Evolutionary conservation across 768 basidiomycete genomes (phyloP), one percentile per base, ranked within the genome.

Genomic region (Leccinum subgranulosum): DNA sequence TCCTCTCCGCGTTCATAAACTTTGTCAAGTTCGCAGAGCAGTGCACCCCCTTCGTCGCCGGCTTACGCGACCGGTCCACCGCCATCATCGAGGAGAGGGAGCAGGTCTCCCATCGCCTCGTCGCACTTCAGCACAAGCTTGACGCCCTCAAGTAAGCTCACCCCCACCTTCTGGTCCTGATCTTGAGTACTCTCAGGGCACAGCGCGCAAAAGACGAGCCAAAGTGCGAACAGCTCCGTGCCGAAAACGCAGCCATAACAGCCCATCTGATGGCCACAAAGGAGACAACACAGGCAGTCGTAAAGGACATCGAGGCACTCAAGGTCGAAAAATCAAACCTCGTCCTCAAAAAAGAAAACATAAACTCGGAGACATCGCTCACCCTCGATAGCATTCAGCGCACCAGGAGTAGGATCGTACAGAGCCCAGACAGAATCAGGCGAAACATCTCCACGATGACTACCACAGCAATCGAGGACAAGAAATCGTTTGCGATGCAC

Each of bases 1-100:
- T 90, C 41, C 81, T 97, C 60, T 92, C 91, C 34, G 92, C 89
- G 3, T 89, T 96, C 63, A 91, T 95, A 77, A 97, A 97, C 74
- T 92, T 95, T 70, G 84, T 93, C 72, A 92, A 92, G 72, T 96
- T 94, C 71, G 86, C 85, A 14, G 89, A 87, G 63, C 88, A 92
- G 62, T 86, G 84, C 63, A 78, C 81, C 41, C 71, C 79, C 3
- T 85, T 88, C 58, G 77, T 88, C 17, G 76, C 77, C 55, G 78
- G 80, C n/a, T 73, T 94, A 25, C 81, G 84, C 45, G 82, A 85
- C 12, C 77, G 80, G 57, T 86, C 85, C 11, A 73, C 83, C 17
- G 71, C 77, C 12, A 66, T 88, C 27, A 75, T 83, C 50, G 73
- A 83, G 31, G 85, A 92, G 63, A 79, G 89, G n/a, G 83, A 85